Evolutionary conservation across 1,284 basidiomycete genomes (phyloP).

Genomic region (Hymenochaete sp.): DNA sequence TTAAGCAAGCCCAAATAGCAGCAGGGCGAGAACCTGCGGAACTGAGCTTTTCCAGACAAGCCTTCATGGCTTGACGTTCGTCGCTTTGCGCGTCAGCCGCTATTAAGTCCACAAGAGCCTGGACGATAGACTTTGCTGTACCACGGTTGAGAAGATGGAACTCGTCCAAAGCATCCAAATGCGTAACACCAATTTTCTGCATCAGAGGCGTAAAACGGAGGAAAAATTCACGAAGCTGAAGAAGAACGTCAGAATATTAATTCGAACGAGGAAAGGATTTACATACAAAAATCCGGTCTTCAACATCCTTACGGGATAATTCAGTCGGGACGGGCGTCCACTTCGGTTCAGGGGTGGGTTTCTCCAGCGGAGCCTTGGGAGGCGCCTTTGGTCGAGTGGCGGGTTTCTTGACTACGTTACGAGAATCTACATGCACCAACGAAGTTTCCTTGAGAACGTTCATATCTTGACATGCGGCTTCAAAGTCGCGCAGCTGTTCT

Average conservation of each 20-base stretch:
- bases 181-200: conserved; percentile 40
- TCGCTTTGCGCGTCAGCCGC: conserved; percentile 33
- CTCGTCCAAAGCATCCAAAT: conserved; percentile 59
- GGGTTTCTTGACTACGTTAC: conserved; percentile 25
- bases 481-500: background rate
- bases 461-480: background rate
- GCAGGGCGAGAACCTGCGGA: conserved; percentile 44
- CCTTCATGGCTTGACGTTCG: conserved; percentile 34
- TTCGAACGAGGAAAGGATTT: background rate
- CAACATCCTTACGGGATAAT: conserved; percentile 39
- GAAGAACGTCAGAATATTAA: background rate
- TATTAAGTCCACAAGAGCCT: conserved; percentile 50
- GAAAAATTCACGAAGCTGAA: conserved; percentile 59
- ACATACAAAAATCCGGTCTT: conserved; percentile 41
- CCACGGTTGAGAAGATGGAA: conserved; percentile 49
- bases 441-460: background rate
- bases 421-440: conserved; percentile 27
- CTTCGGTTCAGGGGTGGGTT: conserved; percentile 25
- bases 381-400: conserved; percentile 1
- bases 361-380: conserved; percentile 17
- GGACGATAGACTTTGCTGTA: conserved; percentile 50
- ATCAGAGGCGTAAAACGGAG: conserved; percentile 51
- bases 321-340: conserved; percentile 44
- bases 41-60: conserved; percentile 43
- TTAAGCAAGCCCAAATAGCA: conserved; percentile 52